Evolutionary conservation across 2,329 filamentous ascomycete genomes (phyloP), one percentile per base, ranked within the genome.

Genomic region (Phaeosphaeria sp.): DNA sequence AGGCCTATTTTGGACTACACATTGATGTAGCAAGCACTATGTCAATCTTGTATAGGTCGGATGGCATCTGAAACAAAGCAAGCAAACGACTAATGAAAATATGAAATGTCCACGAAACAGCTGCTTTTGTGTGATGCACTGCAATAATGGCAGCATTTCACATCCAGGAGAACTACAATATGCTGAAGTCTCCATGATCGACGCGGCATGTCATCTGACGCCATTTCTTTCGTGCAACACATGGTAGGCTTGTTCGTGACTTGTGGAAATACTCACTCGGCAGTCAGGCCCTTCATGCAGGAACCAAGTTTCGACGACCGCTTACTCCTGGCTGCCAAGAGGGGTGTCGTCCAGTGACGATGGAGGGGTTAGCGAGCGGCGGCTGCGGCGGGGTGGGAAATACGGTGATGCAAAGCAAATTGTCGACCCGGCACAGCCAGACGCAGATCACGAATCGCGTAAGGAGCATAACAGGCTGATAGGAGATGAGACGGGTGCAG

Each of bases 221-320:
- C n/a, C n/a, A n/a, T n/a, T n/a, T n/a, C n/a, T n/a, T n/a, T 39
- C 15, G 36, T 39, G n/a, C 42, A 22, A 44, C 42, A 22, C 11
- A 11, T n/a, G 18, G 30, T 7, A 15, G 15, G 7, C 15, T 36
- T 36, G 30, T 7, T 7, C 7, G 18, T 43, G 40, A 48, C 22
- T 53, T 47, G 57, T 56, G 40, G 55, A 53, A 56, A 49, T 43
- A 47, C 42, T 57, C 50, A 52, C 49, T 49, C 17, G 50, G 55
- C 49, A 21, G 21, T 63, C 53, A 58, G 53, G 49, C 53, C 49
- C 51, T 55, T 27, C 50, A 58, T 63, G 63, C 60, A 65, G 57
- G 60, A 59, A 61, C 63, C 48, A 49, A 45, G 25, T 33, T 49
- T 20, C 21, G 25, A 25, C 39, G 24, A 6, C 27, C 36, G 33